Base-by-base conservation (phyloP, 2,329 filamentous ascomycete species). In the Neonectria sp. region DNA sequence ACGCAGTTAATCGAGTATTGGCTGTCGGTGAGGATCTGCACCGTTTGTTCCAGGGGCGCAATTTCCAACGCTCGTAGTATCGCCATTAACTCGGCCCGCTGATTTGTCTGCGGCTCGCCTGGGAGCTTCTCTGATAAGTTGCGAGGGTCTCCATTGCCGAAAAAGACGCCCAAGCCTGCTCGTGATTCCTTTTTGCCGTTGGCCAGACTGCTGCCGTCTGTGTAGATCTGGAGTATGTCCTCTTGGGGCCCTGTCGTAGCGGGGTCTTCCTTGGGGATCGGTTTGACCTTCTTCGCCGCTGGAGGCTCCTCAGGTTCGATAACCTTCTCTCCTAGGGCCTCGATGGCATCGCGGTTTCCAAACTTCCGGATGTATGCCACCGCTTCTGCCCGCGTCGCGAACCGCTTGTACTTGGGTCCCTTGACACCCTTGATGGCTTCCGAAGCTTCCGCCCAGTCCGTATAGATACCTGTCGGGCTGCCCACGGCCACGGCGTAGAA, bases 11-110 rank as follows among this genome's bases (percentile, higher is more conserved):
- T 97, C 1, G 93, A 88, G 82, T 98, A 98, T 76, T 91, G 91
- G 80, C 93, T 96, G 82, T 99, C 96, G n/a, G 91, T 95, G 78
- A 91, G 88, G 71, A 99, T 97, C 63, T 91, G 87, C 13, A 97
- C 88, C 67, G 90, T 85, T 64, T 92, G 87, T 65, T 91, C 86
- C 17, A 88, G 82, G 1, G 93, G 91, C 2, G 91, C 90, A 52
- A 92, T 88, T 76, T 98, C 90, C 25, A 98, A 86, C 1, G 95
- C 95, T 64, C 95, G 92, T 33, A 93, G 85, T 69, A 98, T 92
- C 8, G 95, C 96, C 27, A 93, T 95, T 65, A 99, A 85, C 82
- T 99, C 96, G n/a, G 95, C 96, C 3, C 96, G 93, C 80, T 98
- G 94, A 79, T 99, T 99, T 1, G 96, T 98, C 81, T 98, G 96